Base-by-base conservation (phyloP, 345 rosid genomes). In the Hevea brasiliensis region DNA sequence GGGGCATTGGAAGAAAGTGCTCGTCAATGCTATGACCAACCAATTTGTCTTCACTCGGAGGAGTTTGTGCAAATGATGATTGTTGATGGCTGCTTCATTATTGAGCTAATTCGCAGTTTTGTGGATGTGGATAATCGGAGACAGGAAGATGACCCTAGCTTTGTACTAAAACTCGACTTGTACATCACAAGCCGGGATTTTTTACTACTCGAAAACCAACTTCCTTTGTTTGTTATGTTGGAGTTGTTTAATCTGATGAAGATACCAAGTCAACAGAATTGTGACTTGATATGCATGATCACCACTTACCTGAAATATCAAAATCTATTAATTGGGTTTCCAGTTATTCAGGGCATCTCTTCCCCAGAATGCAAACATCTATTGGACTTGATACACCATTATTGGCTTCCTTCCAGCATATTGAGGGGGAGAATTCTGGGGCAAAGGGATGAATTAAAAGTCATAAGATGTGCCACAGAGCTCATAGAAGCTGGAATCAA, bases 61-160 rank as follows among this genome's bases (percentile, higher is more conserved):
- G 68, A 69, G 3, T 78, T 82, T 37, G 50, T 76, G 8, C 60
- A 77, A 64, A 76, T 82, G 82, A 18, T 80, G 81, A 72, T 82
- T 3, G 75, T 84, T 61, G 85, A 82, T 60, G 79, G 72, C 1
- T 78, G 69, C 67, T 73, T 73, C 40, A 59, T 80, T 18, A 44
- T 67, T 24, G 76, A 77, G 70, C 17, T 75, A 0, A 40, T 81
- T 64, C 55, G 67, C 44, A 61, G 45, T 50, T n/a, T n/a, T n/a
- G n/a, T n/a, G n/a, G n/a, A n/a, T n/a, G n/a, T n/a, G n/a, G n/a
- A n/a, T n/a, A n/a, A n/a, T n/a, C n/a, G n/a, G n/a, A n/a, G n/a
- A n/a, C n/a, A n/a, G n/a, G n/a, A n/a, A n/a, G 23, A n/a, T 14
- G 62, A 59, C 40, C 67, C 74, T 12, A 9, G 59, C 45, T 61